Percentiles rank a stretch among this genome's conserved stretches.
phyloP scores from a whole-genome alignment of 1,139 yeast species.

The Debaryomyces robertsiae region DNA sequence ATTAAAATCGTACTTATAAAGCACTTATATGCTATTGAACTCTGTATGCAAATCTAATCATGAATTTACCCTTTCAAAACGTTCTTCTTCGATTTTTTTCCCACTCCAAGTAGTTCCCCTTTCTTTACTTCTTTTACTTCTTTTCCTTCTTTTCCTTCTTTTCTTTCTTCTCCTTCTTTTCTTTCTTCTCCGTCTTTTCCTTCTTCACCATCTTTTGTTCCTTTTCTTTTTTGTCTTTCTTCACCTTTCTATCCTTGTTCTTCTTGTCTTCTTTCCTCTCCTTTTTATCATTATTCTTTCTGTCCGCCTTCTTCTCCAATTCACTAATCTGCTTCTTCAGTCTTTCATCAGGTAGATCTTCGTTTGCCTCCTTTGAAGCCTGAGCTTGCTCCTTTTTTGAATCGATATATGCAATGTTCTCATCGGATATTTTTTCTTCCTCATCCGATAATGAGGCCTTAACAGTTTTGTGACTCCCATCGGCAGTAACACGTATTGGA shows the following conservation, averaged over 20 bases:
- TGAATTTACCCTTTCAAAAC: not conserved
- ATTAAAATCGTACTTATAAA: not conserved
- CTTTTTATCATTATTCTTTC: conserved; percentile 1
- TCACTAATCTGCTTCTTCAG: conserved; percentile 7
- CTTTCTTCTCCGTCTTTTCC: conserved; percentile 12
- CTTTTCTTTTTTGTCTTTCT: conserved; percentile 14
- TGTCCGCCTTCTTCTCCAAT: conserved; percentile 4
- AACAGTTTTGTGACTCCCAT: not conserved
- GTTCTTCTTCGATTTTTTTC: conserved; percentile 5
- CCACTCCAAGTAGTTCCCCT: too few species aligned
- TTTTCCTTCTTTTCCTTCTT: conserved; percentile 13
- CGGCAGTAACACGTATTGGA: too few species aligned
- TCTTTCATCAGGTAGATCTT: not conserved
- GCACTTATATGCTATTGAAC: not conserved
- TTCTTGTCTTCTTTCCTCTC: conserved; percentile 12
- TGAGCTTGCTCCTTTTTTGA: too few species aligned
- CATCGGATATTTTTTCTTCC: not conserved
- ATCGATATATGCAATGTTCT: not conserved
- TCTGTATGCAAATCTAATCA: not conserved
- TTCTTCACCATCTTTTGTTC: conserved; percentile 13
- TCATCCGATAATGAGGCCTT: not conserved
- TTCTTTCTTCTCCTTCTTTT: conserved; percentile 17
- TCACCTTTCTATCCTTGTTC: conserved; percentile 17
- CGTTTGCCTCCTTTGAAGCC: not conserved
- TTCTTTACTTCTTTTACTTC: conserved; percentile 4